Conservation (phyloP, 1,284 basidiomycete genomes). For the Cutaneotrichosporon daszewskae region DNA sequence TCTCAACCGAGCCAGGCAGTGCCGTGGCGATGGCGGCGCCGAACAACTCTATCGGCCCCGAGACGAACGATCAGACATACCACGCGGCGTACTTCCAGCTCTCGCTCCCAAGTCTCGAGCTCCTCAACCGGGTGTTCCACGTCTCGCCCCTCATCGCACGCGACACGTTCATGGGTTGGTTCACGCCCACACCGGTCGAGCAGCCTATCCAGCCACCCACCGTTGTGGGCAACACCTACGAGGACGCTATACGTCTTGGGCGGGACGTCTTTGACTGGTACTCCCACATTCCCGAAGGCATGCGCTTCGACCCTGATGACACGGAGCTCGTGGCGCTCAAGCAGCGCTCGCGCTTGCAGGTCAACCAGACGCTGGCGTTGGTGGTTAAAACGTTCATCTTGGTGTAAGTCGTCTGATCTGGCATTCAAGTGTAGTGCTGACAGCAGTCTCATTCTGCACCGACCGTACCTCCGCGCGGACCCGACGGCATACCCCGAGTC, state of each 20-base stretch:
- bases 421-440: neutral
- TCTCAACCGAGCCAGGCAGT: constrained; percentile 38
- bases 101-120: constrained; percentile 44
- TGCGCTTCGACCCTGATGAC: constrained; percentile 38
- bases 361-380: constrained; percentile 43
- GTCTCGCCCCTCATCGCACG: constrained; percentile 34
- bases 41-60: constrained; percentile 29
- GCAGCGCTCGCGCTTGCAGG: constrained; percentile 16
- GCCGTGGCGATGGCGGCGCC: constrained; percentile 23
- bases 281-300: constrained; percentile 34
- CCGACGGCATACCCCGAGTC: constrained; percentile 45
- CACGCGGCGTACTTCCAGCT: constrained; percentile 46
- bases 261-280: constrained; percentile 45
- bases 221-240: constrained; percentile 34
- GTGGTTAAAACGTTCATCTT: constrained; percentile 46
- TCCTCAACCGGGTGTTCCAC: constrained; percentile 43
- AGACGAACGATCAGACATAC: constrained; percentile 40
- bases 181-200: constrained; percentile 25
- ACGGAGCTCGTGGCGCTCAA: constrained; percentile 27
- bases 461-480: constrained; percentile 46
- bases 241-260: constrained; percentile 41
- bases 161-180: constrained; percentile 38
- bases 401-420: constrained; percentile 29
- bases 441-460: constrained; percentile 42
- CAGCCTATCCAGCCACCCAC: constrained; percentile 5